Base-by-base conservation (phyloP, 2,329 filamentous ascomycete species). In the Exophiala dermatitidis region DNA sequence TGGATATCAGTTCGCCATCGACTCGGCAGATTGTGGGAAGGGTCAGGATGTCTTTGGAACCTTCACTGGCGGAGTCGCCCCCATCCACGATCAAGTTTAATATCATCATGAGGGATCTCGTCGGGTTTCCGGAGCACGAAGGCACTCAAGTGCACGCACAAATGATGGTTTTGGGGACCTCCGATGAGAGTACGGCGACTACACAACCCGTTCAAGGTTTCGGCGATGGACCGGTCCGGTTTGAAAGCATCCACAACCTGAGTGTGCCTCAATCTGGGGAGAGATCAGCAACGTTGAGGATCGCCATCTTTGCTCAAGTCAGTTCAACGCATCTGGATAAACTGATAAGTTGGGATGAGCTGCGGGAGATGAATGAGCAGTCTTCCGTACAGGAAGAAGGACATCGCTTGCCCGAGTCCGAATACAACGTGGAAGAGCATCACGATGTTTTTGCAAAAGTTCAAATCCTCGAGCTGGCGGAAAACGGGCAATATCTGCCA, bases 191-290 rank as follows among this genome's bases (percentile, higher is more conserved):
- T 55, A 90, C 91, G 5, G 89, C 91, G 42, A 96, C 93, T 1
- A 96, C 91, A 1, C 89, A 94, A 64, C 91, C 96, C 81, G 90
- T 96, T 60, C 85, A 80, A 58, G 88, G 89, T 52, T 98, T 98
- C 64, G 90, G 97, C 63, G 93, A 98, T 69, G 86, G 88, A 0
- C 83, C 90, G 0, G 84, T 98, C 52, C 85, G 88, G 3, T 98
- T 98, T 62, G 91, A 97, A 71, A 98, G 93, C 69, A 90, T 97
- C 46, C 93, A 98, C 74, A 95, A 89, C 69, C 95, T 98, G 89
- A 95, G 89, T 67, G 78, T 98, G 49, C 88, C 90, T 3, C 77
- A 95, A 34, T 85, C 85, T 41, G 86, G 85, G 44, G 81, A 89
- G 1, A 81, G 80, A 26, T 84, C 85, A 44, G 83, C 89, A 1